Base-by-base conservation (phyloP, 805 yeast species). In the Zygoascus flipseniorum region DNA sequence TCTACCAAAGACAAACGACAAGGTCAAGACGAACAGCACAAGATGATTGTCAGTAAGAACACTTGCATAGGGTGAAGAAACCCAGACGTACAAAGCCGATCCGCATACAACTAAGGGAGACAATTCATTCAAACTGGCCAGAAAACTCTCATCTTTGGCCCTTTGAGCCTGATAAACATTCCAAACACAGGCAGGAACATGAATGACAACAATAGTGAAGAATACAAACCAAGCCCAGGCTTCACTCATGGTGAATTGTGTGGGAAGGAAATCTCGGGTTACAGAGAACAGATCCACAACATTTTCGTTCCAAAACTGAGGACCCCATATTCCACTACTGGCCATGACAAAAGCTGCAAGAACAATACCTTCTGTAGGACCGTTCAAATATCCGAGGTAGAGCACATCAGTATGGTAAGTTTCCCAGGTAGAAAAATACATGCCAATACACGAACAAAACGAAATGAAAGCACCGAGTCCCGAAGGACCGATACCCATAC, bases 281-380 rank as follows among this genome's bases (percentile, higher is more conserved):
- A 53, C 31, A 32, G 64, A 56, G 18, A 59, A 31, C 19, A 81
- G 54, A 3, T 65, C 69, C 39, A 74, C 65, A 19, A 81, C 62
- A 39, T 71, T 68, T 18, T 61, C 58, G 51, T 75, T 73, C 93
- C 95, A 89, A 48, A 79, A 65, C 2, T 75, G 77, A 2, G 87
- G 82, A 5, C 65, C 62, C 2, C 97, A 97, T 43, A 82, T 52
- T 1, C 89, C 96, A 0, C 96, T 83, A 16, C 78, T 50, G 5
- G 80, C 54, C 69, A 81, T 89, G 31, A 83, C 72, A 0, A 60
- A 63, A 31, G 79, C 71, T 47, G 89, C 78, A 67, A 85, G 75
- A 56, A 89, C 64, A 32, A 92, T 85, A 5, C 98, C 99, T 70
- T 93, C 98, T 6, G 93, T 97, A 1, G 99, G 99, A 0, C 98